These are phyloP conservation scores for Ustilago tritici DNA, from an alignment of 1,284 basidiomycete species.

Conservation along the genomic window DNA sequence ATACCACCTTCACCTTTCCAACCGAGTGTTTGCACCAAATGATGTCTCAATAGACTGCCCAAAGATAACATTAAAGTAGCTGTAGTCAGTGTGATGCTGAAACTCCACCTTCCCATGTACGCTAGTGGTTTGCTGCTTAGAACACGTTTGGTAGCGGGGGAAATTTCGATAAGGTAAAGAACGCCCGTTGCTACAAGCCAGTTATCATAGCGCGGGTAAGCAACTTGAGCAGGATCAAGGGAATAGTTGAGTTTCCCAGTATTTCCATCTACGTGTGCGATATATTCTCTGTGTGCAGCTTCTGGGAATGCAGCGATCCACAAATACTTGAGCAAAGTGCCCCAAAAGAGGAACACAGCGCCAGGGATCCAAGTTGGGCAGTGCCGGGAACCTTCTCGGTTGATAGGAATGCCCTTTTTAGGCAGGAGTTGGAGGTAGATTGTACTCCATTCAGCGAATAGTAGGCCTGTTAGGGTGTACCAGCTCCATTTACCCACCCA, in stretches of 20 bases:
- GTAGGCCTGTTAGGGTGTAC: constrained; percentile 59
- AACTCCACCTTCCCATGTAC: constrained; percentile 47
- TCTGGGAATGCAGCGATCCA: constrained; percentile 48
- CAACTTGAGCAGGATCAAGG: constrained; percentile 19
- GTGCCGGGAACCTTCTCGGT: constrained; percentile 9
- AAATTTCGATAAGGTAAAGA: constrained; percentile 52
- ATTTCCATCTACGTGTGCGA: constrained; percentile 46
- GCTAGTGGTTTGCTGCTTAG: constrained; percentile 24
- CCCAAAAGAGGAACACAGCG: constrained; percentile 20
- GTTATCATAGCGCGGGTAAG: constrained; percentile 59
- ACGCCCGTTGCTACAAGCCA: constrained; percentile 51
- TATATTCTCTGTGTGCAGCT: constrained; percentile 32
- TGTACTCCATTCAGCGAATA: constrained; percentile 52
- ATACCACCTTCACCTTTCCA: constrained; percentile 29
- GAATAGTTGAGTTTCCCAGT: constrained; percentile 48
- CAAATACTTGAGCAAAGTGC: constrained; percentile 55
- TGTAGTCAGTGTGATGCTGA: constrained; percentile 50
- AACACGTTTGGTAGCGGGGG: constrained; percentile 8
- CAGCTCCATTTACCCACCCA: constrained; percentile 60
- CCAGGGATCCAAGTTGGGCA: constrained; percentile 35
- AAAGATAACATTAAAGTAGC: constrained; percentile 56
- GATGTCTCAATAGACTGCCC: constrained; percentile 39
- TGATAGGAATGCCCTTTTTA: constrained; percentile 25
- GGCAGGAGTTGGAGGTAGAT: constrained; percentile 45
- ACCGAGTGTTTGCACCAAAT: constrained; percentile 14